Base-by-base conservation (phyloP, 73 alveolate genomes). In the Symbiodinium natans region DNA sequence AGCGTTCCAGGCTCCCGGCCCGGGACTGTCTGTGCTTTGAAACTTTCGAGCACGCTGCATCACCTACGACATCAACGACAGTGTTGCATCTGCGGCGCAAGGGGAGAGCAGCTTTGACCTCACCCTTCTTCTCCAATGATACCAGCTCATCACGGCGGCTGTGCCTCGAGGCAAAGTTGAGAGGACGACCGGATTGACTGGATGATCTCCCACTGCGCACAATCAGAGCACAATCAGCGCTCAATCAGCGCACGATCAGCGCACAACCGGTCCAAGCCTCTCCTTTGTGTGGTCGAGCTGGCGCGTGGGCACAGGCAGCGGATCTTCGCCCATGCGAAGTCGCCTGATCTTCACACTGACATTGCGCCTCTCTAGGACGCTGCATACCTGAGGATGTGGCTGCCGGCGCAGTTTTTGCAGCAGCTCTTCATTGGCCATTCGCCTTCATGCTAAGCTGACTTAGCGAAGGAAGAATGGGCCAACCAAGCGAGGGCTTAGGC, bases 311-410 rank as follows among this genome's bases (percentile, higher is more conserved):
- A 77, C 43, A 13, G 95, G 86, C 77, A 68, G 75, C 36, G 41
- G 86, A 63, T 89, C 95, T 71, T 89, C 95, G 27, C 95, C 95
- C 95, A 89, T 89, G 63, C 95, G 95, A 27, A 89, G 86, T 74
- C 95, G 95, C 95, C 95, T 88, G 36, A 63, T 9, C 11, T 25
- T 23, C 33, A 63, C 39, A 13, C 13, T 13, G 36, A 63, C 80
- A 19, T 27, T 3, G 19, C 80, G 21, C 21, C 59, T 46, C 7
- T 29, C 39, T 36, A 23, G 17, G 36, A 4, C 15, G 10, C 41
- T 75, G 48, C 21, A 46, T 21, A 4, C 41, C 86, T 25, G n/a
- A 75, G 95, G 34, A 41, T 39, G 36, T 33, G 33, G 43, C 95
- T 89, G 95, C 75, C 95, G 95, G 86, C 95, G 87, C 86, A 89